Evolutionary conservation across 2,329 filamentous ascomycete species (phyloP).

Genomic region (Aspergillus pseudoviridinutans): DNA sequence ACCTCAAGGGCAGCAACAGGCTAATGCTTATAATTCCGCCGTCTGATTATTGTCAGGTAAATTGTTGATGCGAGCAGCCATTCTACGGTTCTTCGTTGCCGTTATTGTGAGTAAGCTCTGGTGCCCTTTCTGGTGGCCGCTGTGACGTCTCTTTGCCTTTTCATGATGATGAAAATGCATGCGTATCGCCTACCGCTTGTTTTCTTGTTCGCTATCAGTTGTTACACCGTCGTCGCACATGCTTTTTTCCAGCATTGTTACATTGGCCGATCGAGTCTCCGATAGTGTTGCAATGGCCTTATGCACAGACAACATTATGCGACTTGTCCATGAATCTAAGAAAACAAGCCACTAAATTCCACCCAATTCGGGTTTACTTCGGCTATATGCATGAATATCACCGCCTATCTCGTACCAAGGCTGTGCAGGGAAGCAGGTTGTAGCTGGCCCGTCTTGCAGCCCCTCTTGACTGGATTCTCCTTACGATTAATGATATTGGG

Average conservation of each 20-base stretch:
- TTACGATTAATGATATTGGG: background rate
- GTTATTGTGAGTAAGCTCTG: constrained; percentile 5
- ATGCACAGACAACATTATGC: too few species aligned
- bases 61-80: background rate
- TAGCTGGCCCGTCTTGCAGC: too few species aligned
- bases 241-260: background rate
- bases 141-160: too few species aligned
- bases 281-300: background rate
- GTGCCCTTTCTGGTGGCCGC: background rate
- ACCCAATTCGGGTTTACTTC: too few species aligned
- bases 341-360: background rate
- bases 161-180: background rate
- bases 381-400: background rate
- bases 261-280: background rate
- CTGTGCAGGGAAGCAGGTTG: too few species aligned
- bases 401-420: background rate
- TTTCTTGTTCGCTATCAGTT: too few species aligned
- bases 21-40: constrained; percentile 16
- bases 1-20: background rate
- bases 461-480: background rate
- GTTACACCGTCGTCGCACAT: background rate
- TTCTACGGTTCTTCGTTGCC: constrained; percentile 4
- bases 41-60: constrained; percentile 20
- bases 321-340: too few species aligned
- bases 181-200: too few species aligned